Conservation (phyloP, 2,329 filamentous ascomycete species). For the Aspergillus sojae region DNA sequence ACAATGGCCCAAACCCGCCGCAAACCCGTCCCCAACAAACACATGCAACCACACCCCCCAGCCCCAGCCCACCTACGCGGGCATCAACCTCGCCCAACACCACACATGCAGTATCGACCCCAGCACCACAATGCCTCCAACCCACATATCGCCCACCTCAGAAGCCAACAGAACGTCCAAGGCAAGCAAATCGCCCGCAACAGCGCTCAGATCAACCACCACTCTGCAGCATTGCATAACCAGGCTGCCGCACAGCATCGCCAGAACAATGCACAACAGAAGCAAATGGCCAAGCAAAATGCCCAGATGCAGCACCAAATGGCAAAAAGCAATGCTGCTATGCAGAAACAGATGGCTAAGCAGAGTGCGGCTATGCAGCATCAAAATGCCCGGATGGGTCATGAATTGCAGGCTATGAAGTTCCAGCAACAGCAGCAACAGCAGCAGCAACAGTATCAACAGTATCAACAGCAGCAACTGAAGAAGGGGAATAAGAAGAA, state of each 20-base stretch:
- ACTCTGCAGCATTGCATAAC: not conserved
- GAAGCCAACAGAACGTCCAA: slow-evolving; percentile 2
- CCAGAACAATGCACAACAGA: not conserved
- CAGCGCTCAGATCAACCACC: slow-evolving; percentile 1
- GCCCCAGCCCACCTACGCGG: not conserved
- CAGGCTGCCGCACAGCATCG: slow-evolving; percentile 2
- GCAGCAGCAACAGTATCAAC: not conserved
- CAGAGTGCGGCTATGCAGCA: slow-evolving; percentile 2
- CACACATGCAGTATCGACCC: slow-evolving; percentile 6
- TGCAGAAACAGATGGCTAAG: not conserved
- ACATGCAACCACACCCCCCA: not conserved
- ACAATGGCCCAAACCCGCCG: not conserved
- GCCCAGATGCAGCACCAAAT: not conserved
- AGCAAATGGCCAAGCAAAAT: not conserved
- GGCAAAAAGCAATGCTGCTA: not conserved
- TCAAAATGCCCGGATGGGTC: not conserved
- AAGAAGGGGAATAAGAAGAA: not conserved
- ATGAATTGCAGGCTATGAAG: slow-evolving; percentile 1
- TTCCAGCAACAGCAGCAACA: slow-evolving; percentile 3
- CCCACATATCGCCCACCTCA: not conserved
- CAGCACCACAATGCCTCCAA: not conserved
- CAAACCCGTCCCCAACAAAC: not conserved
- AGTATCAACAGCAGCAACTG: no score
- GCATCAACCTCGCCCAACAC: not conserved
- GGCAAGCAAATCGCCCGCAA: slow-evolving; percentile 3